These are phyloP conservation scores for Trichoderma endophyticum DNA, from an alignment of 2,329 filamentous ascomycete species.

Conservation along the genomic window DNA sequence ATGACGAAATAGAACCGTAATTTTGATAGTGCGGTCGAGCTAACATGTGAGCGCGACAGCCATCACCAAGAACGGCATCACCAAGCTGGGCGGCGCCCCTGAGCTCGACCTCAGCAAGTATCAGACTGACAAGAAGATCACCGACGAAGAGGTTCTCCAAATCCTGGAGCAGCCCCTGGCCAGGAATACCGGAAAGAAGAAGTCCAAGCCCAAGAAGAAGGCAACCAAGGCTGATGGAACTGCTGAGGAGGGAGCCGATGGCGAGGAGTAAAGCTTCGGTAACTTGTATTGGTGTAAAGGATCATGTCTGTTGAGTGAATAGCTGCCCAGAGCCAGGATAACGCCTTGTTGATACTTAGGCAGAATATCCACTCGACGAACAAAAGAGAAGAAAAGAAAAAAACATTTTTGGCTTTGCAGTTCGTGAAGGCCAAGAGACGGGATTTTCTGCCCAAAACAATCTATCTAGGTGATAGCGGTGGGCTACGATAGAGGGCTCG, in stretches of 20 bases:
- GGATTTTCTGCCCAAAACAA: neutral
- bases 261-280: constrained; percentile 20
- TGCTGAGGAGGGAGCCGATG: constrained; percentile 29
- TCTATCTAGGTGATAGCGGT: neutral
- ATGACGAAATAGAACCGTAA: constrained; percentile 14
- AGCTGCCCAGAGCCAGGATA: neutral
- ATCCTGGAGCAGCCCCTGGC: constrained; percentile 85
- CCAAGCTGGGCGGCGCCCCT: constrained; percentile 75
- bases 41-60: constrained; percentile 48
- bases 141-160: constrained; percentile 90
- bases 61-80: constrained; percentile 96
- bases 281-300: neutral
- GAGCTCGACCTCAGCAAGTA: constrained; percentile 74
- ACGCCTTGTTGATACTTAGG: constrained; percentile 5
- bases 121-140: constrained; percentile 97
- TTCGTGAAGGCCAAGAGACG: constrained; percentile 12
- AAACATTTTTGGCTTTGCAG: neutral
- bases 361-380: constrained; percentile 5
- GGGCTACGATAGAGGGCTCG: neutral
- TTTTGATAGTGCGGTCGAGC: neutral
- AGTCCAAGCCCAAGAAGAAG: constrained; percentile 81
- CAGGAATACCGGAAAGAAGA: constrained; percentile 87
- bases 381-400: neutral
- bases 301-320: constrained; percentile 5
- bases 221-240: constrained; percentile 44